Evolutionary conservation across 306 rosid genomes (phyloP), one percentile per base, ranked within the genome.

Genomic region (Ormosia semicastrata): DNA sequence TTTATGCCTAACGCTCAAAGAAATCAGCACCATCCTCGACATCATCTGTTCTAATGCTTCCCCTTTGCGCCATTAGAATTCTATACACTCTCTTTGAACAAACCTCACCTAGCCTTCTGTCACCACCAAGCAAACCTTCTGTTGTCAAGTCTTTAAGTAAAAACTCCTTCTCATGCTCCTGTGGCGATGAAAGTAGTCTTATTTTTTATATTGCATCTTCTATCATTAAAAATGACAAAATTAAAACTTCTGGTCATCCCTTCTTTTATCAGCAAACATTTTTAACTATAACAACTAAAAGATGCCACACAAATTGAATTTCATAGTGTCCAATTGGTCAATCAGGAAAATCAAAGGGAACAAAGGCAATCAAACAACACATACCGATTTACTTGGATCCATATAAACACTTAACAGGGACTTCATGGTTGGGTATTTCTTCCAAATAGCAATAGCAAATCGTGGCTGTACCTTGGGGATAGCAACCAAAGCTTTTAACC

Each of bases 381-480:
- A 46, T 85, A 95, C 98, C 14, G 95, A 88, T 91, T 83, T 86
- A 83, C 63, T 79, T 29, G 91, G 89, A 78, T 94, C 93, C 98
- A 94, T 92, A 85, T 94, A 94, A 37, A 85, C 92, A 75, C 84
- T 91, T 83, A 92, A 83, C 77, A 95, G 90, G 36, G 94, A 89
- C 86, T 90, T 95, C 99, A 93, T 90, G 73, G 96, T 93, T 17
- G 97, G 96, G 76, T 95, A 95, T 66, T 89, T 93, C 92, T 93
- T 93, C 93, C 94, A 79, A 79, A 95, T 93, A 49, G 99, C 93
- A 66, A 93, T 40, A 13, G 99, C 98, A 83, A 87, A 93, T 68
- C 98, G 96, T 36, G 99, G 98, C 79, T 95, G 99, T 33, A 93
- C 98, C 92, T 93, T 95, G 2, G 99, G 99, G 60, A 95, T 91